Evolutionary conservation across 106 monocot genomes (phyloP), one percentile per base, ranked within the genome.

Genomic region (Dendrobium huoshanense): DNA sequence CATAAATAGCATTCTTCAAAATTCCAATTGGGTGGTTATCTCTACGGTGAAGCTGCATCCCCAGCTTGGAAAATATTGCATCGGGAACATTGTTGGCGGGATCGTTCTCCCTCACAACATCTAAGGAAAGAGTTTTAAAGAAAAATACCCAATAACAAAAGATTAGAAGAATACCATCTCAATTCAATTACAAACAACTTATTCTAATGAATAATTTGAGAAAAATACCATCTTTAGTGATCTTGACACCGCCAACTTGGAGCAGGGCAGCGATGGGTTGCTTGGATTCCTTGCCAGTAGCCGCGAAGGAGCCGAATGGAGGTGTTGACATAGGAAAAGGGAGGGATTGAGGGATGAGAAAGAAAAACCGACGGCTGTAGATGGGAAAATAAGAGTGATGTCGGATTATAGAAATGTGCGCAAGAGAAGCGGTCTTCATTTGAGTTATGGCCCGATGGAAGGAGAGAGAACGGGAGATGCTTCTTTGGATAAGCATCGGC

Each of bases 11-110:
- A 47, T 91, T 90, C 88, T 91, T 98, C 82, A 98, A 84, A 68
- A 98, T 98, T 79, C 97, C 92, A 51, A 98, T 79, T 18, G 97
- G 97, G 24, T 98, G 97, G 65, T 91, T 87, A 67, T 91, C 91
- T 42, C 91, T 92, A 80, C 91, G 82, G 67, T 98, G 97, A 25
- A 98, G 94, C 91, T 98, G 94, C 91, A 88, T 72, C 19, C 97
- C 97, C 18, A 98, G 59, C 83, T 98, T 98, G 24, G 91, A 87
- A 31, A 89, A 98, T 54, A 98, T 94, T 1, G 89, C 75, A 67
- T 95, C 97, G 1, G 97, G 94, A 31, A 98, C 92, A 83, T 98
- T 98, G 77, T 98, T 98, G 4, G 88, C 87, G 20, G 94, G 94
- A 75, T 98, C 97, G 13, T 68, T 77, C 79, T 94, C 97, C 87